Percentiles rank a stretch among this genome's conserved stretches.
Conservation (phyloP, 257 asterid species). For the Perilla frutescens region DNA sequence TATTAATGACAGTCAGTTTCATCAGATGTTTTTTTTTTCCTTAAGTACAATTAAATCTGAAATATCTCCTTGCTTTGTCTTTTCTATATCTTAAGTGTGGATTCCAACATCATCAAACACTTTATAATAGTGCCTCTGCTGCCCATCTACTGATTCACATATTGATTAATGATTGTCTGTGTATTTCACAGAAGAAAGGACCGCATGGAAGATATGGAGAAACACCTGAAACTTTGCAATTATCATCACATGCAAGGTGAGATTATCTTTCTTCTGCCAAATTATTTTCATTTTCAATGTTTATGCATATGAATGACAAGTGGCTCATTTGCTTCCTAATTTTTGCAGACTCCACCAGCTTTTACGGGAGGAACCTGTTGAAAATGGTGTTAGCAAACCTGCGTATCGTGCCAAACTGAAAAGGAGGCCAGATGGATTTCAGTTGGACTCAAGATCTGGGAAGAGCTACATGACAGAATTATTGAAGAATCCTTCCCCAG, state of each 20-base stretch:
- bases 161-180: conserved; percentile 21
- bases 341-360: conserved; percentile 84
- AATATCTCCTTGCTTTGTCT: not conserved
- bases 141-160: conserved; percentile 15
- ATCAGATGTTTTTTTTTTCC: conserved; percentile 18
- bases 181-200: conserved; percentile 69
- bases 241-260: conserved; percentile 81
- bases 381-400: conserved; percentile 59
- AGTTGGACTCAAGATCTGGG: conserved; percentile 69
- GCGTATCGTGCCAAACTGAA: conserved; percentile 70
- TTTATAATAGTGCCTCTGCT: conserved; percentile 23
- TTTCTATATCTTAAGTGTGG: conserved; percentile 3
- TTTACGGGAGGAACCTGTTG: conserved; percentile 78
- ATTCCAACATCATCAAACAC: not conserved
- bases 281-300: conserved; percentile 9
- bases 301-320: conserved; percentile 10
- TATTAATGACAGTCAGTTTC: conserved; percentile 21
- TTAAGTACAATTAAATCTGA: conserved; percentile 3
- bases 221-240: conserved; percentile 64
- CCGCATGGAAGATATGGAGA: conserved; percentile 74
- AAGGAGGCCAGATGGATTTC: conserved; percentile 84
- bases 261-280: conserved; percentile 37
- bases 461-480: conserved; percentile 88
- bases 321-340: conserved; percentile 33
- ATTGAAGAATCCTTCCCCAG: conserved; percentile 67